These are phyloP conservation scores for Myriangium duriaei DNA, from an alignment of 2,329 filamentous ascomycete species.

Conservation along the genomic window DNA sequence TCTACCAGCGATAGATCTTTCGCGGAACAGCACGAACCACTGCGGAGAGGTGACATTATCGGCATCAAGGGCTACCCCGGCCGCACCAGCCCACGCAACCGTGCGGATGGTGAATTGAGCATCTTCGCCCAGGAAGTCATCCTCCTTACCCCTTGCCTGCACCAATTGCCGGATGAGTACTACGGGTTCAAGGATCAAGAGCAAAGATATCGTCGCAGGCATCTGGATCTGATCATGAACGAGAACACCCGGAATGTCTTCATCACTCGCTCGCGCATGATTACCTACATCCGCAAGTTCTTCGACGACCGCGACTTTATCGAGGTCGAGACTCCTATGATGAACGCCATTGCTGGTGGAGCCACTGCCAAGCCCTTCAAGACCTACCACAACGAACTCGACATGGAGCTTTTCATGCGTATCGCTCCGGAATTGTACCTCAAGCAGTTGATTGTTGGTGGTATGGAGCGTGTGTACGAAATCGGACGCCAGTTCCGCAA, in stretches of 20 bases:
- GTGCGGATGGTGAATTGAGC: conserved; percentile 80
- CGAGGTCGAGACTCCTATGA: conserved; percentile 94
- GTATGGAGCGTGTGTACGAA: conserved; percentile 89
- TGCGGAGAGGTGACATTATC: conserved; percentile 86
- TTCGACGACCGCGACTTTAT: conserved; percentile 81
- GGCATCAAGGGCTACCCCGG: conserved; percentile 76
- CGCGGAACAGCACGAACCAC: conserved; percentile 75
- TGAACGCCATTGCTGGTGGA: conserved; percentile 90
- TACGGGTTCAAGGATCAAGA: conserved; percentile 95
- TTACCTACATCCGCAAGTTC: conserved; percentile 77
- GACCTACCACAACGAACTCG: conserved; percentile 90
- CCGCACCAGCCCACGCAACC: conserved; percentile 77
- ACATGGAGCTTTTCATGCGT: conserved; percentile 91
- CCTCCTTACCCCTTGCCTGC: conserved; percentile 80
- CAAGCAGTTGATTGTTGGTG: conserved; percentile 92
- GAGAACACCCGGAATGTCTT: conserved; percentile 73
- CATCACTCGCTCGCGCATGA: conserved; percentile 73
- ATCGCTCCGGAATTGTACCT: conserved; percentile 92
- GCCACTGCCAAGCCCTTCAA: conserved; percentile 91
- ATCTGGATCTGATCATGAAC: conserved; percentile 96
- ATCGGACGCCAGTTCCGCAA: conserved; percentile 94
- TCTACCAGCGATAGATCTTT: conserved; percentile 58
- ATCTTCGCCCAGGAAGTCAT: conserved; percentile 82
- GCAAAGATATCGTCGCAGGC: conserved; percentile 82
- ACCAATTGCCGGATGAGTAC: conserved; percentile 80